Evolutionary conservation across 1,284 basidiomycete genomes (phyloP), one percentile per base, ranked within the genome.

Genomic region (Cryptococcus maquisensis): DNA sequence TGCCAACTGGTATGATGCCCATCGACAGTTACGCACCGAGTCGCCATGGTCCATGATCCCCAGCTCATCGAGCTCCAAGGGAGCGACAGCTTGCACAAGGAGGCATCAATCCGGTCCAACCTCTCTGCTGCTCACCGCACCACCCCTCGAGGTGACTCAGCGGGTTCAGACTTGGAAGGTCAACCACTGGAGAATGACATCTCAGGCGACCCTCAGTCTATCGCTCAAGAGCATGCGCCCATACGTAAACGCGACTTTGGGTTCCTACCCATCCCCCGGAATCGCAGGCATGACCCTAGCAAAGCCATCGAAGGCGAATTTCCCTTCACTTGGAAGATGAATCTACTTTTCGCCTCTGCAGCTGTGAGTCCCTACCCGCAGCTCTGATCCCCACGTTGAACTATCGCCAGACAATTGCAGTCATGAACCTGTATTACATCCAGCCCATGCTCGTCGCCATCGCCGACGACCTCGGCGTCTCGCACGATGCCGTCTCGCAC

Each of bases 391-490:
- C 39, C 9, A n/a, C n/a, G 24, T 3, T n/a, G 35, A 12, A 18
- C 3, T 20, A 6, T 45, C 40, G 10, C 9, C 45, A 66, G 62
- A 70, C 65, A 23, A 56, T 69, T n/a, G 58, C 63, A 1, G 71
- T 70, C 51, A 49, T 82, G 18, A 88, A 87, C 59, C 65, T 87
- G 47, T 88, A 86, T 64, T 88, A 87, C 60, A 84, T 83, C 55
- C 86, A 70, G 70, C 86, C 86, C 0, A 71, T 88, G 55, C 73
- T 88, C 15, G 84, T 86, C 81, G 69, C 51, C 12, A 63, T 72
- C 46, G 68, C 68, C 12, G 45, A 56, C 20, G 59, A 81, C 3
- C 86, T 87, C 58, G 62, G 75, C 44, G 84, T 85, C 4, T 72
- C 79, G 3, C 83, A 87, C 64, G 75, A 77, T 36, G 76, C 80